Percentiles rank a stretch among this genome's conserved stretches.
phyloP scores from a whole-genome alignment of 2,329 filamentous ascomycete species.

The Epichloe uncinata region DNA sequence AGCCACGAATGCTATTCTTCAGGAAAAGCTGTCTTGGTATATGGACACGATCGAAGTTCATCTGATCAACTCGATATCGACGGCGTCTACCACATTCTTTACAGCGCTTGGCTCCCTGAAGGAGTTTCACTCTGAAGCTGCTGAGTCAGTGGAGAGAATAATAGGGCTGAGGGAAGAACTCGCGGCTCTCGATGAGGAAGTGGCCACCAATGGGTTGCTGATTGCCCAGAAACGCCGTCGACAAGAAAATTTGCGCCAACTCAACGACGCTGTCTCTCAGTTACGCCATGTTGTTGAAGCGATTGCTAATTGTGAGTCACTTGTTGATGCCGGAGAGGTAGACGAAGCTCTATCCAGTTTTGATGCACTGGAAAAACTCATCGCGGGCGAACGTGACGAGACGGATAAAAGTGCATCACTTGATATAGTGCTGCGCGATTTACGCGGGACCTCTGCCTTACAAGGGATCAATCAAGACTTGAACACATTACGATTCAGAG shows the following conservation, averaged over 20 bases:
- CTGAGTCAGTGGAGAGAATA: conserved; percentile 80
- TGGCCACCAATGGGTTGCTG: conserved; percentile 72
- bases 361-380: conserved; percentile 64
- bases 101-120: conserved; percentile 87
- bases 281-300: conserved; percentile 65
- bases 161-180: conserved; percentile 69
- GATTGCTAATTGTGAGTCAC: conserved; percentile 60
- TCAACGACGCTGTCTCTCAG: conserved; percentile 74
- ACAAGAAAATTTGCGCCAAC: conserved; percentile 69
- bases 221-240: conserved; percentile 72
- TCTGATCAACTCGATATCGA: conserved; percentile 89
- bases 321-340: conserved; percentile 74
- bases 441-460: conserved; percentile 65
- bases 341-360: conserved; percentile 69
- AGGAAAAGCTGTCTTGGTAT: conserved; percentile 98
- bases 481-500: conserved; percentile 58
- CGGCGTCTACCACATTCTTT: conserved; percentile 92
- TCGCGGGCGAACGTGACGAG: conserved; percentile 53
- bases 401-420: conserved; percentile 15
- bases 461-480: conserved; percentile 71
- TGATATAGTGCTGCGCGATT: conserved; percentile 42
- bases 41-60: conserved; percentile 99
- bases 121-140: conserved; percentile 82
- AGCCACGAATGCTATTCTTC: conserved; percentile 90
- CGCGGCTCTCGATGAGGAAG: conserved; percentile 68